Conservation (phyloP, 352 stramenopile genomes). For the Phytophthora gonapodyides region DNA sequence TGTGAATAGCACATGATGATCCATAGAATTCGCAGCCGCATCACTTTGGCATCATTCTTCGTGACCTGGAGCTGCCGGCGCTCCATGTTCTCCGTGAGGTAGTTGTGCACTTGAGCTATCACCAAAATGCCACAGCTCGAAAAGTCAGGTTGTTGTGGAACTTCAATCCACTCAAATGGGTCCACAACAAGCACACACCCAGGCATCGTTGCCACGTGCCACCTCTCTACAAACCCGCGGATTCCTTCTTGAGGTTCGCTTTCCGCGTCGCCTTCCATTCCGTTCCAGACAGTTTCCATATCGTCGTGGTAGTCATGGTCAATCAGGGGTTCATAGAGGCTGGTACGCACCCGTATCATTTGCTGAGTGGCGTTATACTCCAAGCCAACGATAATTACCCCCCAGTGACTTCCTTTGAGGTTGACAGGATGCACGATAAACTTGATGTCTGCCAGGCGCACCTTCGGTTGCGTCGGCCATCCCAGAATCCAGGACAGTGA, state of each 20-base stretch:
- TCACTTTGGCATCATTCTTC: conserved; percentile 9
- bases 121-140: too few relatives aligned
- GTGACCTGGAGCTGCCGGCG: neutral
- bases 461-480: conserved; percentile 5
- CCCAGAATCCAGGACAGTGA: neutral
- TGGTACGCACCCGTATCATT: neutral
- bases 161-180: too few relatives aligned
- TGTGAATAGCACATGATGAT: conserved; percentile 10
- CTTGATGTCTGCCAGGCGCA: neutral
- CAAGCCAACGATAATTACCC: conserved; percentile 9
- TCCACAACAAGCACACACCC: too few relatives aligned
- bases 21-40: conserved; percentile 7
- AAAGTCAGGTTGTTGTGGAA: too few relatives aligned
- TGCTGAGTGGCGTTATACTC: neutral
- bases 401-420: conserved; percentile 12
- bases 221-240: neutral
- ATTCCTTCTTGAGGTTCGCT: neutral
- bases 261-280: neutral
- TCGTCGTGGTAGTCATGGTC: conserved; percentile 7
- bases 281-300: conserved; percentile 2
- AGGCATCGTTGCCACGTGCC: too few relatives aligned
- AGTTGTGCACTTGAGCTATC: too few relatives aligned
- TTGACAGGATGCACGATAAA: conserved; percentile 7
- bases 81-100: too few relatives aligned
- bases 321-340: conserved; percentile 19